Conservation (phyloP, 2,329 filamentous ascomycete genomes). For the Penicillium sp. region DNA sequence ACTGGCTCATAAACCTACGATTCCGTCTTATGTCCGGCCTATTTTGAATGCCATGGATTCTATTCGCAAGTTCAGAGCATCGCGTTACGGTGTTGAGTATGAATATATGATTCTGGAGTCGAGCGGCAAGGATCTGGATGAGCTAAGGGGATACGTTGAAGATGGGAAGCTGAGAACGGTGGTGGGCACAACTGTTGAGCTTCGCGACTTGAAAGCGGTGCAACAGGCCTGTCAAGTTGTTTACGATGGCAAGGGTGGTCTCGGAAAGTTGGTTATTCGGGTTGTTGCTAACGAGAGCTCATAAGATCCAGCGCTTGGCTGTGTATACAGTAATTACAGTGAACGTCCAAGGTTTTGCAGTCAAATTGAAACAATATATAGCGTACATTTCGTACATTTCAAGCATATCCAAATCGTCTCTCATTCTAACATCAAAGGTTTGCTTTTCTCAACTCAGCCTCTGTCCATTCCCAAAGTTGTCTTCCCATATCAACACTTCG, state of each 20-base stretch:
- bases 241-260: slow-evolving; percentile 45
- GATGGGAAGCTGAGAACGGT: slow-evolving; percentile 48
- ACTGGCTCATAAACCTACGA: slow-evolving; percentile 22
- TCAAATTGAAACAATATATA: background rate
- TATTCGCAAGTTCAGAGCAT: slow-evolving; percentile 44
- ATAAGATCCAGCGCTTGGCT: background rate
- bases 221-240: slow-evolving; percentile 45
- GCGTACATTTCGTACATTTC: background rate
- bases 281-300: slow-evolving; percentile 19
- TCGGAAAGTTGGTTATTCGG: slow-evolving; percentile 48
- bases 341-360: background rate
- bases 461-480: slow-evolving; percentile 38
- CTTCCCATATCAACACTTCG: slow-evolving; percentile 26
- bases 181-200: slow-evolving; percentile 41
- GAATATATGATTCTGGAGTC: slow-evolving; percentile 49
- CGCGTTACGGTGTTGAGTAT: slow-evolving; percentile 48
- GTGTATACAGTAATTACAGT: too few species aligned
- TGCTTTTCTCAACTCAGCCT: slow-evolving; percentile 26
- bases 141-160: slow-evolving; percentile 43
- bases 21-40: slow-evolving; percentile 26
- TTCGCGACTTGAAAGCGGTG: slow-evolving; percentile 49
- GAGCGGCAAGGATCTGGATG: slow-evolving; percentile 46
- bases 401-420: background rate
- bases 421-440: background rate
- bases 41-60: slow-evolving; percentile 35